phyloP scores from a whole-genome alignment of 2,329 filamentous ascomycete species.

The Neofusicoccum laricinum region DNA sequence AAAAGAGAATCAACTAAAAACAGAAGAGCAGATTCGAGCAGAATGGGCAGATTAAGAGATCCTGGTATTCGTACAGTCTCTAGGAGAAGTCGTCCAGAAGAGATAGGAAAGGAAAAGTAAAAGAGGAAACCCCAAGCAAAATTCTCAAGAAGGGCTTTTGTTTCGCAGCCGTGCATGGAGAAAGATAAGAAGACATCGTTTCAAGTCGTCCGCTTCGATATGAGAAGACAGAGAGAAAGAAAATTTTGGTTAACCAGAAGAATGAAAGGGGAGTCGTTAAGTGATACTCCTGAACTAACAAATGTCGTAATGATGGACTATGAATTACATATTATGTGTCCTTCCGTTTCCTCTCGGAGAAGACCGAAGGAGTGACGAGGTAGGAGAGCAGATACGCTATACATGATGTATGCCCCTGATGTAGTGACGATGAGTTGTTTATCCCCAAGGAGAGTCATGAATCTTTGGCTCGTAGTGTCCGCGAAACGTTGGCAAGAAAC shows the following conservation, averaged over 20 bases:
- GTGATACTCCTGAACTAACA: no score
- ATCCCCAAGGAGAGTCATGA: slow-evolving; percentile 9
- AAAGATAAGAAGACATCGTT: no score
- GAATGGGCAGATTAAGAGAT: neutral
- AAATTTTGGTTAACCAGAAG: no score
- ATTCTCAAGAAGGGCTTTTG: neutral
- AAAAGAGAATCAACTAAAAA: neutral
- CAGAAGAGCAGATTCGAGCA: neutral
- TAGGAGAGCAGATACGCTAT: neutral
- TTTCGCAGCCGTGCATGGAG: no score
- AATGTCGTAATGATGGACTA: neutral
- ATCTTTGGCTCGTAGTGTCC: slow-evolving; percentile 11
- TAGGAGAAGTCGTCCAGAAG: neutral
- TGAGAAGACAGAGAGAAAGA: no score
- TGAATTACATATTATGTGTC: no score
- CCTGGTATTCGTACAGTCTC: neutral
- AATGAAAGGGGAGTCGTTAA: no score
- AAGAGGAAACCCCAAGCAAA: neutral
- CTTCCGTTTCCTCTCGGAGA: neutral
- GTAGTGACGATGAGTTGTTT: neutral
- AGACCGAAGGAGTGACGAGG: neutral
- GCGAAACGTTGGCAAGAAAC: neutral
- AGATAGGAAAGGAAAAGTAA: neutral
- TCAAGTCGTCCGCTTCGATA: no score
- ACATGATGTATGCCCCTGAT: slow-evolving; percentile 10